Conservation (phyloP, 768 basidiomycete species). For the Vishniacozyma victoriae region DNA sequence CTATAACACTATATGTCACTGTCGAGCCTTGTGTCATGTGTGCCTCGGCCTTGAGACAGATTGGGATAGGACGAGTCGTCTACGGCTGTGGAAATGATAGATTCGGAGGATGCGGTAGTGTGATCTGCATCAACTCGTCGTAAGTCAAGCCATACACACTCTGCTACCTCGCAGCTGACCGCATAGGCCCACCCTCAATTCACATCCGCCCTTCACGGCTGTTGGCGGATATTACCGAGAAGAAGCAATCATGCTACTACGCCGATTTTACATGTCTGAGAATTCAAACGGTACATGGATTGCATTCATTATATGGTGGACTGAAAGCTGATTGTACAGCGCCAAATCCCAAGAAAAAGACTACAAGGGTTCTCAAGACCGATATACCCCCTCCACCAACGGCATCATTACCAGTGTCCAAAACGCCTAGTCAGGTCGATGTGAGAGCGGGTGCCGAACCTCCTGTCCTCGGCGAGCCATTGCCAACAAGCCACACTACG, state of each 20-base stretch:
- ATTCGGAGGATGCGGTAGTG: constrained; percentile 94
- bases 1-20: constrained; percentile 88
- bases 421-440: too few species aligned
- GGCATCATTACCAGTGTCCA: too few species aligned
- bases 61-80: constrained; percentile 82
- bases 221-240: constrained; percentile 70
- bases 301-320: neutral
- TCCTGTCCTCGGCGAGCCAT: too few species aligned
- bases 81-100: constrained; percentile 94
- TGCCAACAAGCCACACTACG: too few species aligned
- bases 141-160: constrained; percentile 44
- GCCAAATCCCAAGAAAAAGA: constrained; percentile 81
- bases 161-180: neutral
- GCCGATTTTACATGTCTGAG: constrained; percentile 86
- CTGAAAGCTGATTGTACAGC: constrained; percentile 52
- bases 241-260: constrained; percentile 77
- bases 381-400: constrained; percentile 56
- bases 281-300: constrained; percentile 73
- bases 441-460: too few species aligned
- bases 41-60: constrained; percentile 85
- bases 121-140: constrained; percentile 77
- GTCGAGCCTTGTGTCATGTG: constrained; percentile 99
- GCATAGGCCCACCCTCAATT: constrained; percentile 55
- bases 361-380: constrained; percentile 75
- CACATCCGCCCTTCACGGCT: constrained; percentile 68